Evolutionary conservation across 108 stramenopile species (phyloP).

Genomic region (Fistulifera pelliculosa): DNA sequence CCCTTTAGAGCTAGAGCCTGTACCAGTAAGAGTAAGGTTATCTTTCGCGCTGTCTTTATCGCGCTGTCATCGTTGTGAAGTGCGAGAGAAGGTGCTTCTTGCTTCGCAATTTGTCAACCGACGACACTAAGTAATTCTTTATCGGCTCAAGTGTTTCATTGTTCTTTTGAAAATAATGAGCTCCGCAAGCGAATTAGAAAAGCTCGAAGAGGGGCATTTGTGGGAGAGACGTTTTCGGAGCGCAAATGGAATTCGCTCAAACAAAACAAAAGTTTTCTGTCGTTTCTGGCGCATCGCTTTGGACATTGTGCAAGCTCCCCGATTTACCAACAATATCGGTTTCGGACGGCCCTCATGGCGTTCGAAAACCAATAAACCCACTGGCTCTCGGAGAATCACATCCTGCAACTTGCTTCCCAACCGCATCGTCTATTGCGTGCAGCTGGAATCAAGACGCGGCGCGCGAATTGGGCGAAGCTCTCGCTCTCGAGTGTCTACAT

Average conservation of each 20-base stretch:
- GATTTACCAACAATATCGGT: constrained; percentile 13
- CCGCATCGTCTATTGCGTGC: constrained; percentile 28
- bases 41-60: no score
- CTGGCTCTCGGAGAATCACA: constrained; percentile 20
- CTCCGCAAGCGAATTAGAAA: no score
- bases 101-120: no score
- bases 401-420: constrained; percentile 47
- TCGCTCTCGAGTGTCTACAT: constrained; percentile 26
- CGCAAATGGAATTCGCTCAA: background rate
- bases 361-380: constrained; percentile 32
- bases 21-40: no score
- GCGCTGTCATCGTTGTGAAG: no score
- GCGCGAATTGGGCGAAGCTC: constrained; percentile 19
- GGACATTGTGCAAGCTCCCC: constrained; percentile 14
- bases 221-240: no score
- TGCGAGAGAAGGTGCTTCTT: no score
- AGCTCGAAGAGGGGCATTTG: no score
- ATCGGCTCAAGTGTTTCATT: no score
- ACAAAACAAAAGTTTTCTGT: constrained; percentile 21
- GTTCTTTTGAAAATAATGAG: no score
- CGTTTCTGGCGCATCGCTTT: constrained; percentile 22
- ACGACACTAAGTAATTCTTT: no score
- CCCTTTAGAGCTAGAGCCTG: no score
- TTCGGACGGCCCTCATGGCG: constrained; percentile 46
- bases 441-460: constrained; percentile 24